Evolutionary conservation across 805 yeast species (phyloP), one percentile per base, ranked within the genome.

Genomic region (Zygosaccharomyces gambellarensis): DNA sequence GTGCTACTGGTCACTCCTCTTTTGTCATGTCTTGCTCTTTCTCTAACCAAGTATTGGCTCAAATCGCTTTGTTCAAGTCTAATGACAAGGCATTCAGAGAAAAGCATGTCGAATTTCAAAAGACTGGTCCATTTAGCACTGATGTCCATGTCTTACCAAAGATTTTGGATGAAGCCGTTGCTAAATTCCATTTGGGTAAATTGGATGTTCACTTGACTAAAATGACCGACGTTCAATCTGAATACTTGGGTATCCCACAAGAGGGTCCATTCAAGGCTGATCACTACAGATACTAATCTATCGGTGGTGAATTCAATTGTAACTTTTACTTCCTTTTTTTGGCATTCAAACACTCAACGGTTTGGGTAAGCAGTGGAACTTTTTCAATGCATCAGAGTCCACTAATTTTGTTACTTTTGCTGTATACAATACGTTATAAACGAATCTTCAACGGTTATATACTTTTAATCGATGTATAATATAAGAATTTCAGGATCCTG

Each of bases 1-100:
- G 98, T 80, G 99, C 98, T 72, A 92, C 98, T 68, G 99, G 99
- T 72, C 99, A 92, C 82, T 87, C 98, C 46, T 89, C 97, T 38
- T 92, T 92, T 71, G 99, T 92, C 70, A 92, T 92, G 99, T 90
- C 97, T 57, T 94, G 98, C 79, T 94, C 98, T 49, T 92, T 92
- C 95, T 88, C 97, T 66, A 92, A 92, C 87, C 99, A 92, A 81
- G 98, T 92, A 59, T 81, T 92, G 71, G 99, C 99, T 65, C 99
- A 92, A 80, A 92, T 90, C 69, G 98, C 97, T 67, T 79, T 90
- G 71, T 92, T 79, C 95, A 92, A 90, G 75, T 83, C 95, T 67
- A 68, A 84, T 57, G 90, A 92, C 77, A 76, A 71, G 53, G 82
- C 70, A 57, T 92, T 94, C 88, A 85, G 87, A 76, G 64, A 79